Base-by-base conservation (phyloP, 2,329 filamentous ascomycete species). In the Cryphonectria radicalis region DNA sequence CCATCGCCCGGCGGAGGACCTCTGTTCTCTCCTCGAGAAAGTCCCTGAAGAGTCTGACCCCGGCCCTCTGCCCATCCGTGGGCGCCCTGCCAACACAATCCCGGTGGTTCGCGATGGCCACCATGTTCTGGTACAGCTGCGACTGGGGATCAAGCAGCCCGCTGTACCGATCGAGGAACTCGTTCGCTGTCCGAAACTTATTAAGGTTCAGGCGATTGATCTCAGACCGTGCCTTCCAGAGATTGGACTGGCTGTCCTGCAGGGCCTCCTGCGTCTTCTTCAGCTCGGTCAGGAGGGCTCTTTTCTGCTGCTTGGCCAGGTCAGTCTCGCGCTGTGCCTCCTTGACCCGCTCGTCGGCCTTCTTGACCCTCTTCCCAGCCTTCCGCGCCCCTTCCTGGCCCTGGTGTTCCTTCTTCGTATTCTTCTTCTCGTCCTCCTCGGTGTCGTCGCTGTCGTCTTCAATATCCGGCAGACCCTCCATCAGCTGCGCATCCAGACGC, bases 401-500 rank as follows among this genome's bases (percentile, higher is more conserved):
- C 2, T 17, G 37, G 4, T 10, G 32, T 19, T n/a, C 8, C 22
- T 60, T 25, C 13, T 37, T 11, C 0, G 32, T 37, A 1, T 37
- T 10, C 35, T 37, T 37, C 37, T 28, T 59, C 43, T 50, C 7
- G 5, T 59, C 55, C 11, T 35, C 17, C 4, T 46, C 62, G 32
- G 32, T 4, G 19, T 42, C 35, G 22, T 22, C 63, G 8, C n/a
- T 22, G 14, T 65, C 63, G 42, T 50, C 28, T 2, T 35, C 19
- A 25, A 50, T 28, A 7, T 32, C 63, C n/a, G 63, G 63, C 63
- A 50, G 43, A 10, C 63, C 42, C 42, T 50, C 63, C 63, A 65
- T 65, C 40, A 65, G 63, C 28, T 65, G 63, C 19, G 42, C 25
- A 11, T 65, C 42, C 25, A 65, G 63, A 37, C 63, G 63, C 25